Conservation (phyloP, 805 yeast species). For the Metschnikowia vanudenii region DNA sequence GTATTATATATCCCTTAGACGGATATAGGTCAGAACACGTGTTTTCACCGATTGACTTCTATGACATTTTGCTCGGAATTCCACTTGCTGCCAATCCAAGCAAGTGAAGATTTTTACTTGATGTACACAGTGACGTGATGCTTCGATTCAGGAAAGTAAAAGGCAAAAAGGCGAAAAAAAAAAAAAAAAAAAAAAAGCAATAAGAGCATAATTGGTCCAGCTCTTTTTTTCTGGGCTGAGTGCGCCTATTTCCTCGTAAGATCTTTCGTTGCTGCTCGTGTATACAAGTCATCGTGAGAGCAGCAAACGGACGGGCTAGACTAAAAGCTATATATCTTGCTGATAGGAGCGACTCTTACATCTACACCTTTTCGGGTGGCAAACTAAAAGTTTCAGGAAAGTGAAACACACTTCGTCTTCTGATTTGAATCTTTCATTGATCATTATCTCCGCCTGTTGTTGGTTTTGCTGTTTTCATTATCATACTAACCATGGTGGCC, state of each 20-base stretch:
- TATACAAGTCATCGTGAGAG: constrained; percentile 5
- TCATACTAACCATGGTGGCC: constrained; percentile 9
- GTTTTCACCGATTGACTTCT: no score
- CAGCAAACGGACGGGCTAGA: constrained; percentile 2
- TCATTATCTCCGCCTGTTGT: no score
- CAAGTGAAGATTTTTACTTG: not conserved
- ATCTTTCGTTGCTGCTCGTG: constrained; percentile 4
- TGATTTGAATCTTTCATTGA: not conserved
- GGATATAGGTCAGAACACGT: no score
- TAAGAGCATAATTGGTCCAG: not conserved
- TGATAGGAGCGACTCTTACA: not conserved
- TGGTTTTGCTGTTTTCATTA: not conserved
- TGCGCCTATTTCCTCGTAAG: constrained; percentile 3
- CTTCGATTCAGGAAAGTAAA: not conserved
- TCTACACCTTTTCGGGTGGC: no score
- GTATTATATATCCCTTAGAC: no score
- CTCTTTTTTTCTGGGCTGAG: not conserved
- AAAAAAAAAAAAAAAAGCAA: not conserved
- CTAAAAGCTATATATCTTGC: not conserved
- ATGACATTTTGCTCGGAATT: no score
- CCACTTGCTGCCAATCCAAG: no score
- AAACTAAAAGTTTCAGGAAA: no score
- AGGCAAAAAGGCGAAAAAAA: not conserved
- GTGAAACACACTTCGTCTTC: not conserved
- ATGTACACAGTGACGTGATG: no score